Evolutionary conservation across 768 basidiomycete species (phyloP), one percentile per base, ranked within the genome.

Genomic region (Dioszegia crocea): DNA sequence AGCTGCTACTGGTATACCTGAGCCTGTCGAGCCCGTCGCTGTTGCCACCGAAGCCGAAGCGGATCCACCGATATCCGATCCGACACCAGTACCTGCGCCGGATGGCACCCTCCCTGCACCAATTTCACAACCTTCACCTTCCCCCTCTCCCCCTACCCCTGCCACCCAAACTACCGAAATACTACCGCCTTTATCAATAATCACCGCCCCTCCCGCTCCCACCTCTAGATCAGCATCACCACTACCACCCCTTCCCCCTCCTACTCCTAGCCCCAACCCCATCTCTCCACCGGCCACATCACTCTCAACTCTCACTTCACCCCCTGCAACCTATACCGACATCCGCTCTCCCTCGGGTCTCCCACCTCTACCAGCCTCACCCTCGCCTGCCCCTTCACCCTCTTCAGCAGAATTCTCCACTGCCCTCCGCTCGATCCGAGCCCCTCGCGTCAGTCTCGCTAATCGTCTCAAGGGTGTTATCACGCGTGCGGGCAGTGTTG

Each of bases 381-480:
- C 38, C 14, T 53, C 51, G 12, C 51, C 51, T 3, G 17, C 36
- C 11, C 56, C 56, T n/a, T 47, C 44, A 11, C 56, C 56, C 17
- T 47, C 44, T 24, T 21, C 51, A 1, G 27, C 51, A 30, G 51
- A 39, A 26, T 53, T 39, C 38, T 17, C 36, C 19, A 24, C 38
- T 9, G 54, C 19, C 6, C 26, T 33, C 29, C 54, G 36, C 39
- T 40, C 33, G 16, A 48, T 48, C 30, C 39, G 54, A 2, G 54
- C 54, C 3, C 54, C 54, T n/a, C 41, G 57, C n/a, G 57, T 59
- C 49, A 59, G 57, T 24, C 41, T 59, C 2, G 57, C 57, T 2
- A 59, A 59, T 51, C 57, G 57, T 19, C 43, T 59, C 23, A 50
- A 49, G 30, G 57, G 57, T 2, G 57, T 59, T 6, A 36, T 59